Base-by-base conservation (phyloP, 495 filamentous ascomycete species). In the Chaetomidium leptoderma region DNA sequence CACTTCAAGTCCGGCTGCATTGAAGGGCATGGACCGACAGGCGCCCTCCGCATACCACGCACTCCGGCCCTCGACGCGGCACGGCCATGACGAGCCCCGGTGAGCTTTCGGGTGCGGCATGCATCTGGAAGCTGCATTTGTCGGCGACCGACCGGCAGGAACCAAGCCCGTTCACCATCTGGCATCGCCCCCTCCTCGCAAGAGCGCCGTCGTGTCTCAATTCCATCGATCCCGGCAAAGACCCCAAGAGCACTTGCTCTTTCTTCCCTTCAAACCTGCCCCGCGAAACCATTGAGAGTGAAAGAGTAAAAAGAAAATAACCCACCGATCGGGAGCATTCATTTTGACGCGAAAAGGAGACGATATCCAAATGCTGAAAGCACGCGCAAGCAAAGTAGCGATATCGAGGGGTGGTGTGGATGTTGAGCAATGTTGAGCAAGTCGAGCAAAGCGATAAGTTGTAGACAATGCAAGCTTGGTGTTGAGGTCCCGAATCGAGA, bases 251-350 rank as follows among this genome's bases (percentile, higher is more conserved):
- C 44, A 24, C 9, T 32, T 32, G 30, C 27, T 6, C 9, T 6
- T 32, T 32, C 30, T 35, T 13, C 14, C 32, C 9, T 19, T 44
- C 17, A 6, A 43, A 43, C 39, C 21, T 37, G 8, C 35, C 9
- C 5, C 6, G 36, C 13, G 6, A 6, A 39, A 39, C 2, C 17
- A 6, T 9, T 5, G n/a, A n/a, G 3, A 23, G 39, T 17, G 13
- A 43, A 42, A 14, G n/a, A 11, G 17, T 26, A 27, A 36, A 30
- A n/a, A 43, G 29, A 39, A 44, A 42, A 9, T 5, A 4, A 47
- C 60, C 46, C n/a, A 62, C 60, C 60, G 49, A 16, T 62, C 60
- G 2, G 60, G 60, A 10, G 60, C 60, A 37, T 62, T 62, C 60
- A 62, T 62, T 1, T 6, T 40, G 33, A 14, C 21, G n/a, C 33